Evolutionary conservation across 2,329 filamentous ascomycete species (phyloP), one percentile per base, ranked within the genome.

Genomic region (Rosellinia necatrix): DNA sequence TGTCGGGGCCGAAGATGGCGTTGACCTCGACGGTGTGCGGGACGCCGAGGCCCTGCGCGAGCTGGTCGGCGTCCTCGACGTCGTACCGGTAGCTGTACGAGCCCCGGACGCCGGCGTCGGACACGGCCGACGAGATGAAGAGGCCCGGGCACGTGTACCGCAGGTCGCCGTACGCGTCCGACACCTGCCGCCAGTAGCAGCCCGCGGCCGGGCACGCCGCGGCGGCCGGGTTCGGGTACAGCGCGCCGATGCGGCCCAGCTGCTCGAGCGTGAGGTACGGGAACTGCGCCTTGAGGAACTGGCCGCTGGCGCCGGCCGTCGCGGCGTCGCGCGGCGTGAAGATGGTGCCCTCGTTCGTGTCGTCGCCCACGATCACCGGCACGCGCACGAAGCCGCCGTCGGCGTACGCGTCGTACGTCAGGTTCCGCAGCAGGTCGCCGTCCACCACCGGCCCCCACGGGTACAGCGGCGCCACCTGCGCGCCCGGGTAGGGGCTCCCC

Each of bases 21-120:
- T 81, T 79, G 0, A 85, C 60, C 67, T 92, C 89, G 7, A 84
- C 78, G 0, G 84, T 87, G 64, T 92, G 89, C 6, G 81, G 79
- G 0, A 89, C 86, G 0, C 89, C 89, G 1, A 79, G 67, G 1
- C 88, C 88, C 2, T 72, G 66, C 0, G 73, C 74, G 19, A 82
- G 72, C 42, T 83, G 75, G 0, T 66, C 64, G 0, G 81, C 78
- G 58, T 90, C 87, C 37, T 83, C 74, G 3, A 91, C 88, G 52
- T 87, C 81, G 74, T 85, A 90, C 37, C 82, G 82, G 68, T 92
- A 92, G 66, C 84, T 87, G 80, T 83, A 92, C 21, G 79, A 82
- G 1, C 69, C 64, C 72, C 51, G 21, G 44, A 44, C 74, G 63
- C 1, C 53, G 56, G 22, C 38, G 2, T 32, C 10, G 0, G 66